Base-by-base conservation (phyloP, 345 rosid species). In the Gossypium stocksii region DNA sequence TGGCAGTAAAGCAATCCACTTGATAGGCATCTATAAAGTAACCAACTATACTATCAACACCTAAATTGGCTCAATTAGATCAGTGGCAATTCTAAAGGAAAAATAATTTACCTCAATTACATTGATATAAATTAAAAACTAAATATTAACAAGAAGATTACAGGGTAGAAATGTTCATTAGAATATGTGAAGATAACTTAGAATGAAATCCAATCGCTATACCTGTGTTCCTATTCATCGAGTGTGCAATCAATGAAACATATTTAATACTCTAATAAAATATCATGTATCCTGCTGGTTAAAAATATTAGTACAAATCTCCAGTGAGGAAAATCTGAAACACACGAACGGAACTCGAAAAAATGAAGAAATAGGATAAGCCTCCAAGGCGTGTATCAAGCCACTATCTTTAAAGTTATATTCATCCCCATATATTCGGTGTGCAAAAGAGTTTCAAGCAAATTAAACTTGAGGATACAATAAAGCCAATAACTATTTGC, bases 61-160 rank as follows among this genome's bases (percentile, higher is more conserved):
- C 69, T 65, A 41, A 65, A 65, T 65, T 43, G 15, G 27, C 69
- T 65, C 25, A 65, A 65, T 64, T 44, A 43, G 70, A 19, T 43
- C 13, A 65, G 14, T 43, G 29, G 17, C 19, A 23, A 68, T 23
- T 48, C 5, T 14, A 14, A 48, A 48, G 57, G 43, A 68, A 49
- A 2, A 4, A 68, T 46, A 29, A 3, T 70, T 70, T 29, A 70
- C 46, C 45, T 17, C 48, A 52, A 22, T 25, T 52, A 48, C 38
- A 48, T 16, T 51, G 59, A 70, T 19, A 52, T 49, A 41, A 70
- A n/a, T 53, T 54, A 4, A 19, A 53, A 54, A 70, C 49, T 53
- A 34, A 34, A n/a, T 16, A 1, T 17, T 19, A 53, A 70, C 25
- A 53, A 51, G 61, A 49, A 70, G 17, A 29, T 34, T 34, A 70